Evolutionary conservation across 2,329 filamentous ascomycete genomes (phyloP), one percentile per base, ranked within the genome.

Genomic region (Botrytis sinoallii): DNA sequence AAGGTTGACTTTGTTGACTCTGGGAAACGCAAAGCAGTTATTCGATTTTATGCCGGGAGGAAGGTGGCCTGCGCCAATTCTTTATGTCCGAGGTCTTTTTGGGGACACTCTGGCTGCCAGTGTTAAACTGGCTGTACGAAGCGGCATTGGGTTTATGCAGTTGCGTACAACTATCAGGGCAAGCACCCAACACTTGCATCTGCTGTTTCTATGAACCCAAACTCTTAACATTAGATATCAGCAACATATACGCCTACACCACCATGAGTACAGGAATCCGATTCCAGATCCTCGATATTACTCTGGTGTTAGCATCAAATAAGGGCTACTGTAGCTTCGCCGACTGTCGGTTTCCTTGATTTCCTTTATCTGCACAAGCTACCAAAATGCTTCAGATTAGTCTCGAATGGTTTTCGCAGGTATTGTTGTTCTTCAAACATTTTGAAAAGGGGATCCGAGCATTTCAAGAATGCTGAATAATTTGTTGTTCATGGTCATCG

Each of bases 11-110:
- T 29, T 18, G 52, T 57, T 57, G 52, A 29, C 25, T 57, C n/a
- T 1, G 3, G n/a, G 14, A 3, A 1, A 32, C 16, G 0, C 1
- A 18, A 7, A 29, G 14, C n/a, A 32, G 16, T 57, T 29, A 0
- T 35, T 60, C 9, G 4, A 6, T 22, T 35, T 60, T 0, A 22
- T 22, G 57, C 4, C 2, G 3, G 16, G 9, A 35, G 57, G 32
- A 35, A 60, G 35, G 5, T 8, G 8, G 16, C 55, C 29, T 35
- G 18, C 29, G 4, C 29, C 20, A 32, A 14, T 60, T 32, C 35
- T 35, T 0, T n/a, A 35, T 35, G 29, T 4, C 18, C 7, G n/a
- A 9, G 55, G 42, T 20, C 42, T 44, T 44, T 44, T 20, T 57
- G 12, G 14, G 14, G 6, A 18, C 14, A 25, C 18, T 60, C 32